A percentile compares a stretch with the other conserved stretches of the same genome.
These are phyloP conservation scores for Aspergillus versicolor DNA, from an alignment of 2,329 filamentous ascomycete genomes.

Conservation along the genomic window DNA sequence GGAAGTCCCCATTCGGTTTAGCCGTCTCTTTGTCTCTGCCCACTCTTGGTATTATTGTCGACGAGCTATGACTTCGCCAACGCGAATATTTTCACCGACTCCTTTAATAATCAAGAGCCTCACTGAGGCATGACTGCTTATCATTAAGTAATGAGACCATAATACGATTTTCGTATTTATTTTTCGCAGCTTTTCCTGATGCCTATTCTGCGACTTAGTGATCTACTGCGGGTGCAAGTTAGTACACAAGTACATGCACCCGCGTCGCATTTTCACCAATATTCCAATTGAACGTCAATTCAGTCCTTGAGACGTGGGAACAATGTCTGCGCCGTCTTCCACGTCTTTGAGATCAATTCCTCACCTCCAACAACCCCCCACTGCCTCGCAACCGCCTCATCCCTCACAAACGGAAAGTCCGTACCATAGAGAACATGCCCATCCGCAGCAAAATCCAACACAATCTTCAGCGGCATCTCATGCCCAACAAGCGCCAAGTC, in stretches of 20 bases:
- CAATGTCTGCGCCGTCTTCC: not conserved
- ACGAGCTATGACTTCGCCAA: not conserved
- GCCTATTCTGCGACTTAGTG: not conserved
- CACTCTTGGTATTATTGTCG: not conserved
- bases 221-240: not conserved
- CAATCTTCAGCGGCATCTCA: not conserved
- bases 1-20: not conserved
- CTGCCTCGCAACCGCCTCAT: not conserved
- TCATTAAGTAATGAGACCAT: not conserved
- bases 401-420: not conserved
- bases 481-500: not conserved
- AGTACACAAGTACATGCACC: not conserved
- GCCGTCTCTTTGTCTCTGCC: not conserved
- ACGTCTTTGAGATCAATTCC: not conserved
- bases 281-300: not conserved
- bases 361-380: not conserved
- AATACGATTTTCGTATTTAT: not conserved
- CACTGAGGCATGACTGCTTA: not conserved
- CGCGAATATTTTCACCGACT: not conserved
- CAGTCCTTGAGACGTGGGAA: not conserved
- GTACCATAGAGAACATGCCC: conserved; percentile 1
- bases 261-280: no score
- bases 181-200: not conserved
- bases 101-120: not conserved
- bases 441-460: not conserved